phyloP scores from a whole-genome alignment of 1,284 basidiomycete genomes.

The Lentinula novae-zelandiae region DNA sequence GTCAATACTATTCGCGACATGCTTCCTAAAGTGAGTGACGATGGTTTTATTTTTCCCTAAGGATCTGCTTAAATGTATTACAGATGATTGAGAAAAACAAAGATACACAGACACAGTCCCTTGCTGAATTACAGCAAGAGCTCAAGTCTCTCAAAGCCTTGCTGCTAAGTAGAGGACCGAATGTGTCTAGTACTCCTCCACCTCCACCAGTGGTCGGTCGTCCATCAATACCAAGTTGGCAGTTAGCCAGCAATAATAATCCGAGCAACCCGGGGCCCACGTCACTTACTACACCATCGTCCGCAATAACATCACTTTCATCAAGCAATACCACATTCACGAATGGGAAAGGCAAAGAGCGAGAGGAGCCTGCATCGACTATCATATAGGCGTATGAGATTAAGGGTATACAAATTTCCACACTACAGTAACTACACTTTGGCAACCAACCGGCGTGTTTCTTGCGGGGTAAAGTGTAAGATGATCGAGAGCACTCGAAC shows the following conservation, averaged over 20 bases:
- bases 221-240: constrained; percentile 88
- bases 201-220: constrained; percentile 51
- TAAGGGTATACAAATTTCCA: too few species aligned
- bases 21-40: constrained; percentile 72
- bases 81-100: constrained; percentile 96
- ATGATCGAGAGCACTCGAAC: constrained; percentile 89
- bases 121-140: constrained; percentile 88
- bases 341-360: constrained; percentile 46
- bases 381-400: too few species aligned
- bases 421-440: constrained; percentile 44
- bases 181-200: constrained; percentile 42
- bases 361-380: constrained; percentile 22
- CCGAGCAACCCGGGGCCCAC: constrained; percentile 1
- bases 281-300: constrained; percentile 8
- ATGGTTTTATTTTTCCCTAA: not conserved
- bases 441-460: constrained; percentile 80
- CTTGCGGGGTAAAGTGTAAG: constrained; percentile 89
- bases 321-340: constrained; percentile 10
- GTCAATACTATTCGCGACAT: constrained; percentile 88
- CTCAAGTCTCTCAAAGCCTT: constrained; percentile 93
- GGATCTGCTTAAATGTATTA: constrained; percentile 9
- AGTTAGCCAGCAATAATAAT: constrained; percentile 45
- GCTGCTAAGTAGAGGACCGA: constrained; percentile 76
- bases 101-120: constrained; percentile 73
- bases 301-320: constrained; percentile 19